These are phyloP conservation scores for Adiantum capillusveneris DNA, from an alignment of 75 land plant species.

Conservation along the genomic window DNA sequence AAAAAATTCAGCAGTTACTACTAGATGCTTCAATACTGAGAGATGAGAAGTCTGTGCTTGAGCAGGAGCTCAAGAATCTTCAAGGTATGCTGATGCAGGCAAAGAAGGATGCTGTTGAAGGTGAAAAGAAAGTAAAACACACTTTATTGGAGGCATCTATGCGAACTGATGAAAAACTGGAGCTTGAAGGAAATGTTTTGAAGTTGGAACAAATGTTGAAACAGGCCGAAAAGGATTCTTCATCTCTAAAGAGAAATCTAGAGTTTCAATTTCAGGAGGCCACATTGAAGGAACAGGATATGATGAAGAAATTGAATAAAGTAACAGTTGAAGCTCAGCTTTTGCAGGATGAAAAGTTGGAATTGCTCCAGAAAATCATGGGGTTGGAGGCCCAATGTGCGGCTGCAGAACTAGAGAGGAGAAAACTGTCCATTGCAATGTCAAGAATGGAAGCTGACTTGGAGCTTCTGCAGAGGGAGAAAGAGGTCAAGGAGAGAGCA, in stretches of 20 bases:
- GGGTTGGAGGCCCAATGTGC: background rate
- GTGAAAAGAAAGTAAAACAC: background rate
- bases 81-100: background rate
- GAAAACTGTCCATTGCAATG: background rate
- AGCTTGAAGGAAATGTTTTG: background rate
- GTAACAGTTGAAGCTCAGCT: background rate
- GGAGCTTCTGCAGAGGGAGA: background rate
- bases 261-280: background rate
- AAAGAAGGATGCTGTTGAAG: background rate
- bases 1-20: background rate
- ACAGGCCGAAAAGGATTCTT: background rate
- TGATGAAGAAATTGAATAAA: background rate
- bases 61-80: background rate
- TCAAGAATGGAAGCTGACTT: background rate
- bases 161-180: background rate
- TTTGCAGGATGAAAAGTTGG: background rate
- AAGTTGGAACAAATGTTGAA: background rate
- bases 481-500: slow-evolving; percentile 9
- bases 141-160: background rate
- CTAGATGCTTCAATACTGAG: background rate
- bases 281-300: background rate
- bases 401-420: background rate
- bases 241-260: background rate
- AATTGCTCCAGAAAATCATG: background rate
- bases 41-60: background rate